These are phyloP conservation scores for Penicillium hordei DNA, from an alignment of 2,329 filamentous ascomycete species.

Conservation along the genomic window DNA sequence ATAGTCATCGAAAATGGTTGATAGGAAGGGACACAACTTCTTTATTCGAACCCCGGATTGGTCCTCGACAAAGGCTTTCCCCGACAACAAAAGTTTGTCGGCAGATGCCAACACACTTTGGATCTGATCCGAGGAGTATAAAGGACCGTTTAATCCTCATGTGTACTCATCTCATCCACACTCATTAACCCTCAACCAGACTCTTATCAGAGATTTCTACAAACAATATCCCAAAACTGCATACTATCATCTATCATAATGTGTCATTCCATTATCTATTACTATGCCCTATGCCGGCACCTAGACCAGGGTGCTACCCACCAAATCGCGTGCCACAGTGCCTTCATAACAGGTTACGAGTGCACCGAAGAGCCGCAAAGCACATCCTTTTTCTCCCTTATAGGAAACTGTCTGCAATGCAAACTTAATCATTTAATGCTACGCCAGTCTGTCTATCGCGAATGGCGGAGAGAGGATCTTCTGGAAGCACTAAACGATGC, in stretches of 20 bases:
- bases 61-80: not conserved
- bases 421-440: not conserved
- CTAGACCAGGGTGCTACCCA: conserved; percentile 6
- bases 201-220: not conserved
- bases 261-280: conserved; percentile 28
- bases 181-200: not conserved
- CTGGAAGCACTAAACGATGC: not conserved
- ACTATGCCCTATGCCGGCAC: conserved; percentile 26
- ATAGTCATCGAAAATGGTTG: not conserved
- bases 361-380: conserved; percentile 5
- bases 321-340: conserved; percentile 18
- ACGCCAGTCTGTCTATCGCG: not conserved
- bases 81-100: not conserved
- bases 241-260: conserved; percentile 11
- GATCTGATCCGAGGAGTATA: not conserved
- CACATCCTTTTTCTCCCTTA: conserved; percentile 12
- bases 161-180: not conserved
- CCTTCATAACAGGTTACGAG: conserved; percentile 16
- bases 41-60: not conserved
- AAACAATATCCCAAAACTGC: not conserved
- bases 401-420: conserved; percentile 15
- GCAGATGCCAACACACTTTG: not conserved
- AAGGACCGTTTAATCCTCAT: not conserved
- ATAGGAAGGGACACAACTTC: not conserved
- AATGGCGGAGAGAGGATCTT: not conserved